A percentile compares a stretch with the other conserved stretches of the same genome.
These are phyloP conservation scores for Priceomyces melissophilus DNA, from an alignment of 805 yeast genomes.

Conservation along the genomic window DNA sequence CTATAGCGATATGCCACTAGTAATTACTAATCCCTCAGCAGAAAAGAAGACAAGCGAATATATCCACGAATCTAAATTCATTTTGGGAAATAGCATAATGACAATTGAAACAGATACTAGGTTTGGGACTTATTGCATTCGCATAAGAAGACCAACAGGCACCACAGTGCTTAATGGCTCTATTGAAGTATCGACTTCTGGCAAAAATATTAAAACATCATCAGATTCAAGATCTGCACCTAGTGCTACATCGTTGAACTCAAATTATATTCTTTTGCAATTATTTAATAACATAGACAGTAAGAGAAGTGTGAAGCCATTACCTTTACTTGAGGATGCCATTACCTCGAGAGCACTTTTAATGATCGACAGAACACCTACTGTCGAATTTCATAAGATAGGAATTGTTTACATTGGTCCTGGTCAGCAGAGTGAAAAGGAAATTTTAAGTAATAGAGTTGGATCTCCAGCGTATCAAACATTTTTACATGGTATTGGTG, in stretches of 20 bases:
- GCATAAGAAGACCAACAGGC: conserved; percentile 68
- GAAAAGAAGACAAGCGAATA: conserved; percentile 8
- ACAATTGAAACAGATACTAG: conserved; percentile 51
- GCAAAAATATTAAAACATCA: background rate
- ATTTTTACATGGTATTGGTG: conserved; percentile 60
- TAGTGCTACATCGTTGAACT: conserved; percentile 11
- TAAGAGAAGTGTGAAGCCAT: conserved; percentile 34
- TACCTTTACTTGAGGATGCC: conserved; percentile 50
- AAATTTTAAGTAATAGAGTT: conserved; percentile 57
- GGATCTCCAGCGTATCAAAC: conserved; percentile 64
- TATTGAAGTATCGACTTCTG: conserved; percentile 13
- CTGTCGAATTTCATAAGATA: conserved; percentile 71
- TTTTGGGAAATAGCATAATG: conserved; percentile 54
- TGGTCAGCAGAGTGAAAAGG: conserved; percentile 59
- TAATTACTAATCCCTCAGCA: conserved; percentile 28
- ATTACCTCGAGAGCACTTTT: conserved; percentile 48
- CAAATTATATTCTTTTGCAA: conserved; percentile 53
- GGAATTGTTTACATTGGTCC: conserved; percentile 76
- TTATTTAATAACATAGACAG: conserved; percentile 42
- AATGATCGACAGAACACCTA: conserved; percentile 71
- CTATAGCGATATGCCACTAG: conserved; percentile 57
- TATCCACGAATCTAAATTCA: conserved; percentile 46
- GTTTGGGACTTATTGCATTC: conserved; percentile 50
- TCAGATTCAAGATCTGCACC: conserved; percentile 17
- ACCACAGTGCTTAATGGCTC: conserved; percentile 44